phyloP scores from a whole-genome alignment of 345 rosid species.

The Alliaria petiolata region DNA sequence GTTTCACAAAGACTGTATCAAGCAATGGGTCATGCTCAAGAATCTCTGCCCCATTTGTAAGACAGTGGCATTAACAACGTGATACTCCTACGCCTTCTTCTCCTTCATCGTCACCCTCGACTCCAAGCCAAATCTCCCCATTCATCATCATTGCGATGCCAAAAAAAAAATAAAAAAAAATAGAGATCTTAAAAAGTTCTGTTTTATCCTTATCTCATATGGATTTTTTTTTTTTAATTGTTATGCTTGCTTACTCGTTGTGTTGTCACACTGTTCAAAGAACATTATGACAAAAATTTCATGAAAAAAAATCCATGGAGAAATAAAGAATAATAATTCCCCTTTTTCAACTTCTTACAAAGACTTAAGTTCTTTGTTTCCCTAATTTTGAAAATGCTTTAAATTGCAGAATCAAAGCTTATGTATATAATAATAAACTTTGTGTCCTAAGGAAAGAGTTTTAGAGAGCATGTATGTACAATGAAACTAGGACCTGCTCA shows the following conservation, averaged over 20 bases:
- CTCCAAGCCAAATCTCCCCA: too few relatives aligned
- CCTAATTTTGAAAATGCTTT: neutral
- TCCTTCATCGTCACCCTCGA: neutral
- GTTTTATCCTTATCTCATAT: neutral
- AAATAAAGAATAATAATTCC: constrained; percentile 9
- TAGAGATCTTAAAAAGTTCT: neutral
- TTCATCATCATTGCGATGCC: neutral
- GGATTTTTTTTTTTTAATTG: too few relatives aligned
- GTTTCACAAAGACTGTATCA: constrained; percentile 72
- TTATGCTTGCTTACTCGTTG: constrained; percentile 11
- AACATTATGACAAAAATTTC: constrained; percentile 22
- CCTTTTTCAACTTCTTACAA: neutral
- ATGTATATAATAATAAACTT: neutral
- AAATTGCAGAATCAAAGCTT: neutral
- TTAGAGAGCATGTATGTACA: constrained; percentile 24
- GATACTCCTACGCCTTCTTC: constrained; percentile 2
- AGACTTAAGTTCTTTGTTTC: neutral
- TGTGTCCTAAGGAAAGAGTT: neutral
- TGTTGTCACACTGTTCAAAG: constrained; percentile 25
- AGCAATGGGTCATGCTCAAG: constrained; percentile 80
- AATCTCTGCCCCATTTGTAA: constrained; percentile 91
- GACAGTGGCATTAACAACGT: constrained; percentile 52
- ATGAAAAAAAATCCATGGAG: neutral
- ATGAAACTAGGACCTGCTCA: neutral
- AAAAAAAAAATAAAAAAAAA: neutral